Evolutionary conservation across 139 green algal genomes (phyloP).

Genomic region (Eudorina sp.): DNA sequence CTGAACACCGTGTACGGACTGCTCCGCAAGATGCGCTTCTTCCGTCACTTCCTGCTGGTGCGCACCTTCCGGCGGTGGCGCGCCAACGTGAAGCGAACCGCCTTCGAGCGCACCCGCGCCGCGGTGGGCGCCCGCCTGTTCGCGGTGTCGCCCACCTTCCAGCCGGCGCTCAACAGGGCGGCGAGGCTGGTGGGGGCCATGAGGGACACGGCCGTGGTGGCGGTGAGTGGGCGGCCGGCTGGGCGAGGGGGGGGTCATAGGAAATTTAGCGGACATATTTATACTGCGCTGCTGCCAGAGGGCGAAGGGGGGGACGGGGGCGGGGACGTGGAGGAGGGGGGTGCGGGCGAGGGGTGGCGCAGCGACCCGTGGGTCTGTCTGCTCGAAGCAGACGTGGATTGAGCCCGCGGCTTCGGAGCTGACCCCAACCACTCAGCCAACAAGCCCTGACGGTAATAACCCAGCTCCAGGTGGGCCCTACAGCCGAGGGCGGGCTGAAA

Average conservation of each 20-base stretch:
- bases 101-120: slow-evolving; percentile 7
- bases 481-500: no score
- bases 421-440: no score
- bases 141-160: slow-evolving; percentile 33
- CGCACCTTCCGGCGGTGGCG: slow-evolving; percentile 50
- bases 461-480: no score
- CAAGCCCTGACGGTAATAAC: no score
- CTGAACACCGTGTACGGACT: slow-evolving; percentile 53
- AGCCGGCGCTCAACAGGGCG: slow-evolving; percentile 13
- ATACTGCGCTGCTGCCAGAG: no score
- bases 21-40: slow-evolving; percentile 64
- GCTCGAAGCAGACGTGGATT: no score
- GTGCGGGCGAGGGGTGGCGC: not conserved
- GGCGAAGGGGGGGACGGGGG: not conserved
- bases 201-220: slow-evolving; percentile 41
- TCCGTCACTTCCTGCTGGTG: slow-evolving; percentile 50
- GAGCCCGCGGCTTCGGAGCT: no score
- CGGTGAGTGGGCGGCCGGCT: slow-evolving; percentile 46
- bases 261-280: no score
- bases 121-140: slow-evolving; percentile 8
- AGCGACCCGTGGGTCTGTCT: no score
- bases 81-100: slow-evolving; percentile 13
- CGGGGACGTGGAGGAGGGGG: not conserved
- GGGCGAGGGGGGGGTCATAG: not conserved
- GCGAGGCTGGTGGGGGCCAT: slow-evolving; percentile 34